These are phyloP conservation scores for Fusarium stilboides DNA, from an alignment of 2,329 filamentous ascomycete genomes.

Conservation along the genomic window DNA sequence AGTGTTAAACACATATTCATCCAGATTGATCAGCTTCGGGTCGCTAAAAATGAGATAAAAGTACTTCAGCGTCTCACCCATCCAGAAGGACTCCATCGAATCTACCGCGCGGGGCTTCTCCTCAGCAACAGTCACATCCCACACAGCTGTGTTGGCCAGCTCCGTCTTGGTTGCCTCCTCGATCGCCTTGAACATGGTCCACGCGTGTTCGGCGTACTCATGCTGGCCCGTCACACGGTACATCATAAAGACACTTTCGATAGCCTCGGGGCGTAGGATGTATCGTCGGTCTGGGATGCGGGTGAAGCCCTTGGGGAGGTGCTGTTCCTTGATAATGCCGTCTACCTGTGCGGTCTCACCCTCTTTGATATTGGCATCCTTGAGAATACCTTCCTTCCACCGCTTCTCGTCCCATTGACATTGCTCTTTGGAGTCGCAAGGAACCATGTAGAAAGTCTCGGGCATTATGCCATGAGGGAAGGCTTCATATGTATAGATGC, in stretches of 20 bases:
- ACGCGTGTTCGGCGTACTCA: constrained; percentile 65
- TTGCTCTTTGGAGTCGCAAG: constrained; percentile 56
- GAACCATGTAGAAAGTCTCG: constrained; percentile 61
- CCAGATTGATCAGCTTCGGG: constrained; percentile 61
- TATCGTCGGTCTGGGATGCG: constrained; percentile 67
- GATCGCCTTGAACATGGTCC: constrained; percentile 68
- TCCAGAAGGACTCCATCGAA: constrained; percentile 69
- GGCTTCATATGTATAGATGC: constrained; percentile 65
- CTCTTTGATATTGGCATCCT: constrained; percentile 44
- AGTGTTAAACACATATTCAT: constrained; percentile 49
- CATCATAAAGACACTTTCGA: constrained; percentile 68
- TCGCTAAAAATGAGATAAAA: constrained; percentile 50
- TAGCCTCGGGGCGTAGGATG: constrained; percentile 67
- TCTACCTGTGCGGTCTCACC: constrained; percentile 44
- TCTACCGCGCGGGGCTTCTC: constrained; percentile 62
- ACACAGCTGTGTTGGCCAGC: constrained; percentile 65
- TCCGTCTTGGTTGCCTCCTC: constrained; percentile 63
- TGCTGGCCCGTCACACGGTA: constrained; percentile 66
- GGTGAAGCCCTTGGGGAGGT: constrained; percentile 73
- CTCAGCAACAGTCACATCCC: constrained; percentile 54
- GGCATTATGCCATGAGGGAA: constrained; percentile 68
- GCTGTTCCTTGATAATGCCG: constrained; percentile 48
- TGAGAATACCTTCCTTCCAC: constrained; percentile 56
- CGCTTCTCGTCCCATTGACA: constrained; percentile 56
- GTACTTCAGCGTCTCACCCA: constrained; percentile 53